phyloP scores from a whole-genome alignment of 257 asterid genomes.

The Euphrasia confusa region DNA sequence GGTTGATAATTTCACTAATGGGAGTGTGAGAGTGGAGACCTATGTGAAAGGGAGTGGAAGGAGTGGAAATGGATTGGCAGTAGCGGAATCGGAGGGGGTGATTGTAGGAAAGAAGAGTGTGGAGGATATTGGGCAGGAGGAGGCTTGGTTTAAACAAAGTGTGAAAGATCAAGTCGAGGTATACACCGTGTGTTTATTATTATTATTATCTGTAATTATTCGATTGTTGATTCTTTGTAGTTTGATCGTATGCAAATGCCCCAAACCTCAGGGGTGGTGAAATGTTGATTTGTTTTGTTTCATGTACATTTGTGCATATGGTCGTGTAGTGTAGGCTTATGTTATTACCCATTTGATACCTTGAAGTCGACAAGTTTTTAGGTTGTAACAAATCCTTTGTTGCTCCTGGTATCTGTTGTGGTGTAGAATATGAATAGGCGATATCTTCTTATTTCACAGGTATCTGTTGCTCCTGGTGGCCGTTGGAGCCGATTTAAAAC shows the following conservation, averaged over 20 bases:
- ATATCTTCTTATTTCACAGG: slow-evolving; percentile 42
- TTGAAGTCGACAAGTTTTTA: too few species aligned
- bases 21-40: slow-evolving; percentile 31
- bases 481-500: slow-evolving; percentile 95
- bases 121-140: slow-evolving; percentile 90
- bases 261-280: too few species aligned
- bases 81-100: slow-evolving; percentile 37
- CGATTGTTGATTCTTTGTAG: neutral
- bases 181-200: neutral
- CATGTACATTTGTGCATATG: too few species aligned
- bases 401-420: too few species aligned
- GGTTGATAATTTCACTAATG: slow-evolving; percentile 23
- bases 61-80: slow-evolving; percentile 25
- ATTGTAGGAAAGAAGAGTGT: slow-evolving; percentile 41
- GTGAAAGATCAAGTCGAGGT: slow-evolving; percentile 54
- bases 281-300: too few species aligned
- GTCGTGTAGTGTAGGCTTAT: too few species aligned
- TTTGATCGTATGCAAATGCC: too few species aligned
- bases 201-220: too few species aligned
- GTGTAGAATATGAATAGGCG: too few species aligned
- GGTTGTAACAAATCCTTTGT: too few species aligned
- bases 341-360: too few species aligned
- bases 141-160: slow-evolving; percentile 69
- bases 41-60: slow-evolving; percentile 52
- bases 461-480: slow-evolving; percentile 94